Evolutionary conservation across 768 basidiomycete genomes (phyloP).

Genomic region (Megacollybia marginata): DNA sequence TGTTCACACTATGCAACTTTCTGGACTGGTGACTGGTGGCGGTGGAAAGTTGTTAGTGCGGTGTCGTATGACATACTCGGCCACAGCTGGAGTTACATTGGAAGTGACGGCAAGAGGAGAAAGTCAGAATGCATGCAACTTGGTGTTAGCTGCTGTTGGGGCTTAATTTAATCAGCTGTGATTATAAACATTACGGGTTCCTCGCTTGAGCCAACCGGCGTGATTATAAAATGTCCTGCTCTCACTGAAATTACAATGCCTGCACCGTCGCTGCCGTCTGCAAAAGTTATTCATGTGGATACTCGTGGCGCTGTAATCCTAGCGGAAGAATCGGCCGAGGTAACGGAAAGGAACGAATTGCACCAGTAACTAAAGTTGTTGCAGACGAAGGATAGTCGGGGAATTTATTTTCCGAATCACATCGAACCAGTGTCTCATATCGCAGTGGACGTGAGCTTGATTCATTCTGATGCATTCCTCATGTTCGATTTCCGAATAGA

Average conservation of each 20-base stretch:
- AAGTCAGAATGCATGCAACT: slow-evolving; percentile 74
- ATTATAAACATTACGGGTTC: too few relatives aligned
- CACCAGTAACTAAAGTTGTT: slow-evolving; percentile 6
- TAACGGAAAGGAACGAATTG: slow-evolving; percentile 28
- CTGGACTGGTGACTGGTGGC: slow-evolving; percentile 85
- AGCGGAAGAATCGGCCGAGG: slow-evolving; percentile 91
- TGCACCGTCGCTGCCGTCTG: slow-evolving; percentile 65
- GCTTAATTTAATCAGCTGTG: slow-evolving; percentile 27
- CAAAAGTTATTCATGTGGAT: slow-evolving; percentile 89
- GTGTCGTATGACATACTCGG: slow-evolving; percentile 91
- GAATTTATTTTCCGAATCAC: slow-evolving; percentile 96
- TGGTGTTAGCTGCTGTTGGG: slow-evolving; percentile 87
- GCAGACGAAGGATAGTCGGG: slow-evolving; percentile 88
- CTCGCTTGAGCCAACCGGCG: neutral
- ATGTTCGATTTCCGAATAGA: slow-evolving; percentile 37
- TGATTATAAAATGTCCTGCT: neutral
- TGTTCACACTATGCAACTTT: slow-evolving; percentile 91
- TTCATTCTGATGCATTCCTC: slow-evolving; percentile 1
- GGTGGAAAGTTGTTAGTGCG: slow-evolving; percentile 95
- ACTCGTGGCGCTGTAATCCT: slow-evolving; percentile 91
- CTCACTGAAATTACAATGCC: slow-evolving; percentile 22
- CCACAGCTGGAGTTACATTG: slow-evolving; percentile 86
- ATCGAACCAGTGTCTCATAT: slow-evolving; percentile 97
- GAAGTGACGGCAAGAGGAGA: slow-evolving; percentile 91
- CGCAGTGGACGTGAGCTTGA: slow-evolving; percentile 79